Evolutionary conservation across 2,329 filamentous ascomycete species (phyloP), one percentile per base, ranked within the genome.

Genomic region (Amphichorda felina): DNA sequence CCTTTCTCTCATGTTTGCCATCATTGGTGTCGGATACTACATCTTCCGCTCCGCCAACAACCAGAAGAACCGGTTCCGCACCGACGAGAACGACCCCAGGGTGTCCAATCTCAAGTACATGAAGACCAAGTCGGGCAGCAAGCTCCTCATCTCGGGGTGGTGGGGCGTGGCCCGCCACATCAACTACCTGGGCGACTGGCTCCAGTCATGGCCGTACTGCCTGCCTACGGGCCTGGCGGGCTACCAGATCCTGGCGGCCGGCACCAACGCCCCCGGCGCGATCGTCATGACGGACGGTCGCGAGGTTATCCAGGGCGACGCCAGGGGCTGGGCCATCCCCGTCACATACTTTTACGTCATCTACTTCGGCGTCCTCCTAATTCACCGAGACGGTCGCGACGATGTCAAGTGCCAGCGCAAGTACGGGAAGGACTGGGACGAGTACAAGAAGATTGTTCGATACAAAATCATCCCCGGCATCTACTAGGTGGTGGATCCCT

Each of bases 111-210:
- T 95, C 46, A 75, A 82, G 53, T 94, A 82, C 57, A 87, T 96
- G 41, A 68, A 91, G 62, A 96, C 89, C 8, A 77, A 78, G 50
- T 70, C 75, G 2, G 89, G 89, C 35, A 87, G 82, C 39, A 82
- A 79, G 46, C 73, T 95, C 21, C 70, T 95, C 43, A 77, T 78
- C 4, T 81, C 82, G 1, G 89, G 89, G 38, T 96, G 89, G 89
- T 95, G 89, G 89, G 89, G 89, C 30, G 67, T 75, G 16, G 82
- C 88, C 1, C 76, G 89, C 29, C 89, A 96, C 60, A 89, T 95
- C 68, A 96, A 95, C 64, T 95, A 96, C 60, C 61, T 94, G 1
- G 89, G 88, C 35, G 89, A 96, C 62, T 95, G 88, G 88, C 69
- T 91, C 45, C 88, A 94, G 75, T 75, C 81, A 8, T 95, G 86